Base-by-base conservation (phyloP, 164 flowering plant genomes). In the Litsea cubeba region DNA sequence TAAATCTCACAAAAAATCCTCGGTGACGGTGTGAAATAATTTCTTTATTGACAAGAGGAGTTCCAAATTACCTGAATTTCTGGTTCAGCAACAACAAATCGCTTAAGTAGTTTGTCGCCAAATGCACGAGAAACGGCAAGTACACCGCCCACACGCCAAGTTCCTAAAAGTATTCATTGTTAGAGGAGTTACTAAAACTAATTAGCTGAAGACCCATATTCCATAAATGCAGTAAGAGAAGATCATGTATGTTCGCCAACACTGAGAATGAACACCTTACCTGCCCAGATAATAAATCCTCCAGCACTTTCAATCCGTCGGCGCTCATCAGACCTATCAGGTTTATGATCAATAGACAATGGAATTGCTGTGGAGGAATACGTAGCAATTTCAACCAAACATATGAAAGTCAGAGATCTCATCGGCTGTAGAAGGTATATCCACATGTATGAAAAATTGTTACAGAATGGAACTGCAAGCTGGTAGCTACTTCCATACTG, bases 91-190 rank as follows among this genome's bases (percentile, higher is more conserved):
- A 89, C 89, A 70, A 93, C 94, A 86, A 68, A 93, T 71, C 79
- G 93, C 79, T 90, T 91, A 23, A 93, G 88, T 70, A 86, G 75
- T 76, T 81, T 87, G 79, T 93, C 91, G 1, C 97, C 97, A 81
- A 93, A 93, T 78, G 97, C 95, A 84, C 97, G 97, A 79, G 97
- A 93, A 80, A 93, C 91, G 67, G 95, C 97, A 62, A 93, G 90
- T 71, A 93, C 84, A 57, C 97, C 95, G 46, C 95, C 95, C 74
- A 93, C 97, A 35, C 97, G 81, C 97, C 97, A 93, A 18, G 95
- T 91, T 77, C 95, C 97, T 93, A 67, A 26, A 26, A 20, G 78
- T 65, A 68, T 70, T 50, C 32, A 70, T 50, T 17, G 15, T 32
- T 24, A 25, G 62, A 70, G 50, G 46, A 50, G 62, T 51, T 35